These are phyloP conservation scores for Cornus suecica DNA, from an alignment of 148 eudicot genomes.

Conservation along the genomic window DNA sequence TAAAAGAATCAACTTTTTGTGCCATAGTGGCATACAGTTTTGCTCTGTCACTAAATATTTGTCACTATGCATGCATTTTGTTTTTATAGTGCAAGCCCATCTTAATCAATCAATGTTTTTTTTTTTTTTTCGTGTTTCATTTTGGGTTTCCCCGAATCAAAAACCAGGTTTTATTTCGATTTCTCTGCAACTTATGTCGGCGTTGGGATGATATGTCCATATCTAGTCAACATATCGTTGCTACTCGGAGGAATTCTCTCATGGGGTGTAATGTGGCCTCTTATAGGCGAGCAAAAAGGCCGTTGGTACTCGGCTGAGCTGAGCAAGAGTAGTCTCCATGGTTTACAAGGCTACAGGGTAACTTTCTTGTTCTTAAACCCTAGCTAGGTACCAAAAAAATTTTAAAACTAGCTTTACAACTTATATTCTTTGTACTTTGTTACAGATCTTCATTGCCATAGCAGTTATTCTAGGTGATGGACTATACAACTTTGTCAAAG, in stretches of 20 bases:
- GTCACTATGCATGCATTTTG: too few relatives aligned
- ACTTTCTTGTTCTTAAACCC: not conserved
- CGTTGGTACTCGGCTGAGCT: slow-evolving; percentile 50
- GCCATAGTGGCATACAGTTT: too few relatives aligned
- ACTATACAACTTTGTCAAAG: slow-evolving; percentile 53
- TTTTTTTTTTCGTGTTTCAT: not conserved
- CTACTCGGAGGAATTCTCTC: slow-evolving; percentile 87
- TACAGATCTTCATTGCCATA: slow-evolving; percentile 60
- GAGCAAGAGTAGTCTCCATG: slow-evolving; percentile 42
- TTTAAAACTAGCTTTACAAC: not conserved
- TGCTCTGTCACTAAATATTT: too few relatives aligned
- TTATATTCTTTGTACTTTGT: not conserved
- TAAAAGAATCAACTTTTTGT: too few relatives aligned
- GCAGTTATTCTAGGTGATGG: slow-evolving; percentile 64
- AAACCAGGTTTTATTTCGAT: slow-evolving; percentile 82
- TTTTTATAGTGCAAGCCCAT: too few relatives aligned
- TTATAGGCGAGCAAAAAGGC: slow-evolving; percentile 57
- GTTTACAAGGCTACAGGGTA: slow-evolving; percentile 93
- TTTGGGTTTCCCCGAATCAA: not conserved
- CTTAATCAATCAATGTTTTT: not conserved
- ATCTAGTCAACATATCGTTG: slow-evolving; percentile 72
- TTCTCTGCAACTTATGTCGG: slow-evolving; percentile 95
- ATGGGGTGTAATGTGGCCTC: slow-evolving; percentile 99
- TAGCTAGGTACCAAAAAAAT: not conserved
- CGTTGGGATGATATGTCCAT: slow-evolving; percentile 97